These are phyloP conservation scores for Astrocystis sublimbata DNA, from an alignment of 495 filamentous ascomycete species.

Conservation along the genomic window DNA sequence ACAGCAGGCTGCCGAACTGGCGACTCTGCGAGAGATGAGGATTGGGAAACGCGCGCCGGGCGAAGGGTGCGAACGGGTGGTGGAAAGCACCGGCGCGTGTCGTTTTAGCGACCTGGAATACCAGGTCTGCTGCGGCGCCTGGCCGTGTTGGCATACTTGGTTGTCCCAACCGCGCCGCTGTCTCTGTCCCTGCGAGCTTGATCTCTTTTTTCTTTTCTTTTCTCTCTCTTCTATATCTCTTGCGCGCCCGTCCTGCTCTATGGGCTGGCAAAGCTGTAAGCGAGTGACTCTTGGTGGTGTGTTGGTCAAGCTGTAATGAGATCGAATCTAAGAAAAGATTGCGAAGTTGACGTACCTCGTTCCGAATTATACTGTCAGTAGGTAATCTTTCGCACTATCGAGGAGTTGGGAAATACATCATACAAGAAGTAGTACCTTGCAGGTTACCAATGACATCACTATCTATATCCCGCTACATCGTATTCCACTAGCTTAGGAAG, in stretches of 20 bases:
- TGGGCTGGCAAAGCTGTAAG: neutral
- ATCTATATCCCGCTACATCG: no score
- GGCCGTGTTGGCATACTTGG: constrained; percentile 16
- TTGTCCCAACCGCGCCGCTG: neutral
- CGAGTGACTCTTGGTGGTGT: neutral
- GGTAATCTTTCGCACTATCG: neutral
- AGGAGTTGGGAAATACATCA: neutral
- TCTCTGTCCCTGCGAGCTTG: no score
- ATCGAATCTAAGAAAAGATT: no score
- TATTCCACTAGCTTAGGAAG: neutral
- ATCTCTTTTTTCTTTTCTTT: neutral
- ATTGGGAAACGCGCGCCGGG: neutral
- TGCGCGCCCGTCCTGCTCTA: neutral
- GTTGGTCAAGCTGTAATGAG: neutral
- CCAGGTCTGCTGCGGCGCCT: constrained; percentile 3
- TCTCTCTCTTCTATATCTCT: neutral
- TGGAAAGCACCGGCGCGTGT: neutral
- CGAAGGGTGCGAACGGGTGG: neutral
- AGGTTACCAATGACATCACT: constrained; percentile 11
- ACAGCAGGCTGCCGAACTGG: constrained; percentile 23
- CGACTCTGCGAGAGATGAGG: neutral
- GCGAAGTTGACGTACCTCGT: no score
- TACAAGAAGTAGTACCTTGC: neutral
- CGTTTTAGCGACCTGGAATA: constrained; percentile 11
- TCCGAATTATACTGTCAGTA: no score